phyloP scores from a whole-genome alignment of 2,329 filamentous ascomycete species.

The Colletotrichum aenigma region DNA sequence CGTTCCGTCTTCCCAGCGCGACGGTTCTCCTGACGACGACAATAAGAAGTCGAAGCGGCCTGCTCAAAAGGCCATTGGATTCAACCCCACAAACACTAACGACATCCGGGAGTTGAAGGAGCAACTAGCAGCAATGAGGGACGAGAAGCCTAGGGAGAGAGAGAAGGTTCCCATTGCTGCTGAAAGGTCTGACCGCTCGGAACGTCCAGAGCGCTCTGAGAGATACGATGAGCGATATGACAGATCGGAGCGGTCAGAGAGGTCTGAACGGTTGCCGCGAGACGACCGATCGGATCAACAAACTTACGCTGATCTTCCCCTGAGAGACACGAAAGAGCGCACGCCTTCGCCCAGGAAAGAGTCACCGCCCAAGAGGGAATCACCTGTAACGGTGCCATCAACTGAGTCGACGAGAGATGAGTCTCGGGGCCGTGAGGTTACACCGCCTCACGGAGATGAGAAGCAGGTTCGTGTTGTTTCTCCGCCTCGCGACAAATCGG shows the following conservation, averaged over 20 bases:
- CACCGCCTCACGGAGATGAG: slow-evolving; percentile 37
- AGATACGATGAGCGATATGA: not conserved
- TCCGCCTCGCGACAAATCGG: slow-evolving; percentile 65
- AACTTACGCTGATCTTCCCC: slow-evolving; percentile 12
- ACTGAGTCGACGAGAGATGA: slow-evolving; percentile 31
- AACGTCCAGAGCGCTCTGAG: not conserved
- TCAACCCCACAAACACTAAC: slow-evolving; percentile 58
- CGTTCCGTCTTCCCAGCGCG: slow-evolving; percentile 35
- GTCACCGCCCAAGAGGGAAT: slow-evolving; percentile 7
- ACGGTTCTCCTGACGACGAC: slow-evolving; percentile 46
- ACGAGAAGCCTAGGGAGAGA: slow-evolving; percentile 4
- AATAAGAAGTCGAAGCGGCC: slow-evolving; percentile 42
- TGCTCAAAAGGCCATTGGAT: slow-evolving; percentile 42
- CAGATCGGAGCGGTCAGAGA: not conserved
- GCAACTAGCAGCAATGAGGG: slow-evolving; percentile 49
- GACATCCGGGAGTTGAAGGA: slow-evolving; percentile 55
- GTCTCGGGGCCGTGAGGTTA: slow-evolving; percentile 46
- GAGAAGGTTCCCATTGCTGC: slow-evolving; percentile 9
- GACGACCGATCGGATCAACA: slow-evolving; percentile 4
- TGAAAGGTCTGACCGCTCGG: slow-evolving; percentile 6
- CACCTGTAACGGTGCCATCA: slow-evolving; percentile 8
- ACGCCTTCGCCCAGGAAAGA: slow-evolving; percentile 16
- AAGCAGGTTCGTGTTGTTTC: slow-evolving; percentile 73
- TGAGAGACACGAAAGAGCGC: slow-evolving; percentile 7
- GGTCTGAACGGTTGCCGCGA: not conserved